Base-by-base conservation (phyloP, 352 stramenopile genomes). In the Globisporangium iwayamae region DNA sequence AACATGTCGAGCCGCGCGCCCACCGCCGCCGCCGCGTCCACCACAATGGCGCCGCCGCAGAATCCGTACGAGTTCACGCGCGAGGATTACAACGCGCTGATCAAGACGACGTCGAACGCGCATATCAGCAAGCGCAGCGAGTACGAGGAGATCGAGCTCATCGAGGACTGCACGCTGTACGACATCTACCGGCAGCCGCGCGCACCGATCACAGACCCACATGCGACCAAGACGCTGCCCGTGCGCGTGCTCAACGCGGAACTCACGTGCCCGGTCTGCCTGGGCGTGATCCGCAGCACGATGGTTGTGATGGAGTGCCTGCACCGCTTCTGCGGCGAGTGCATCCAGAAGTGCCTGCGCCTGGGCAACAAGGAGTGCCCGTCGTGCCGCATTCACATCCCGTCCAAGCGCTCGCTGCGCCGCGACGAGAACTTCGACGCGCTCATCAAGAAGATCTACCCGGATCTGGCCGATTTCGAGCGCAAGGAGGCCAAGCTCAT, bases 251-350 rank as follows among this genome's bases (percentile, higher is more conserved):
- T 97, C 0, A 90, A 93, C 57, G 78, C 86, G 25, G 83, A 96
- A 58, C 78, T 97, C 28, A 90, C 81, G 60, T 97, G 91, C 60
- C 87, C 89, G 11, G 85, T 97, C 51, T 97, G 91, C 61, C 72
- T 97, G 13, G 81, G 87, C 36, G 92, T 94, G 54, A 85, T 94
- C 63, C 78, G 79, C 59, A 78, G 89, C 55, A 93, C 89, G n/a
- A 81, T 82, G 53, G 89, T 96, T 18, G 90, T 97, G 13, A 96
- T 96, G 77, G 85, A 96, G 66, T 97, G 91, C 69, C 74, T 97
- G 52, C 91, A 97, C 68, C 83, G 91, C 45, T 97, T 97, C 68
- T 97, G 91, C 59, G 73, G 84, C 61, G 80, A 95, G 34, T 97
- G 91, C 73, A 96, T 97, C 64, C 78, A 95, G 56, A 90, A 87